Evolutionary conservation across 2,329 filamentous ascomycete species (phyloP).

Genomic region (Diaporthe eres): DNA sequence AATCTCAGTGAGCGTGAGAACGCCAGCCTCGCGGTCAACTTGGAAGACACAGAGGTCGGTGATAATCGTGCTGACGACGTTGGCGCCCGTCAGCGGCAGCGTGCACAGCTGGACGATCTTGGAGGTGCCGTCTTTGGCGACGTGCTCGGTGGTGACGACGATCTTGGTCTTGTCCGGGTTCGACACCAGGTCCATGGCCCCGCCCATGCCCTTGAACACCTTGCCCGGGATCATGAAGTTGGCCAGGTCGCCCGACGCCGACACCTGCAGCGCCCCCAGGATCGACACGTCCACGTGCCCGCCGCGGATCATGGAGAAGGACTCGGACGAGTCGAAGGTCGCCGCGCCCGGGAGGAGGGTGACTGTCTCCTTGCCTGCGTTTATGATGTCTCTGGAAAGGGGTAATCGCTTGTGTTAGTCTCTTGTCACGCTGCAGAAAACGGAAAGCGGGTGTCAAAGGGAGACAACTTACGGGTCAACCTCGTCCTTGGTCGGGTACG

Average conservation of each 20-base stretch:
- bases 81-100: conserved; percentile 75
- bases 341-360: conserved; percentile 83
- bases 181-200: conserved; percentile 80
- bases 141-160: conserved; percentile 78
- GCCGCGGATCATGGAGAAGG: conserved; percentile 89
- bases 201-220: conserved; percentile 89
- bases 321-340: conserved; percentile 85
- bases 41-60: conserved; percentile 83
- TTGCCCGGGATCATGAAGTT: conserved; percentile 95
- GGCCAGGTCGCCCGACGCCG: conserved; percentile 82
- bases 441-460: rapidly evolving
- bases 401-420: neutral
- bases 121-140: conserved; percentile 76
- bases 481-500: conserved; percentile 80
- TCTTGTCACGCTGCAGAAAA: neutral
- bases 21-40: conserved; percentile 73
- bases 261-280: conserved; percentile 85
- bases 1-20: conserved; percentile 77
- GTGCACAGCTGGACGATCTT: conserved; percentile 77
- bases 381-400: conserved; percentile 76
- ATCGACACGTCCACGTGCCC: conserved; percentile 89
- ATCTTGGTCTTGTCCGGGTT: conserved; percentile 81
- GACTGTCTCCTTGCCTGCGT: conserved; percentile 90
- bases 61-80: conserved; percentile 79
- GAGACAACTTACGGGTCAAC: conserved; percentile 70